Percentiles rank a stretch among this genome's conserved stretches.
These are phyloP conservation scores for Fusarium austroafricanum DNA, from an alignment of 2,329 filamentous ascomycete species.

Conservation along the genomic window DNA sequence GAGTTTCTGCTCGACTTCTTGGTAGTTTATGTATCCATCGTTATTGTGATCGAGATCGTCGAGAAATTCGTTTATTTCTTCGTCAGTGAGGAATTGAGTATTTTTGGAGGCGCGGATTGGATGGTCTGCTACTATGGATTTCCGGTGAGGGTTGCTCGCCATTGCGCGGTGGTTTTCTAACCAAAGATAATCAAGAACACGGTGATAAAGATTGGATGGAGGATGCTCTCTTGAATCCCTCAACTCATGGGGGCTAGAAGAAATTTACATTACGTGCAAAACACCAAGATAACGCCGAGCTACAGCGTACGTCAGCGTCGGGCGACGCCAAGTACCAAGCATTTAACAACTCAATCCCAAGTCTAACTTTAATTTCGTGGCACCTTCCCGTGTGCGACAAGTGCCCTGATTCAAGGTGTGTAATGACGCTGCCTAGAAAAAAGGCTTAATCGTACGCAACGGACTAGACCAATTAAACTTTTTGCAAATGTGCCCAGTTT, in stretches of 20 bases:
- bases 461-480: not conserved
- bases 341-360: slow-evolving; percentile 23
- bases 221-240: rapidly evolving
- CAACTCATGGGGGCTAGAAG: not conserved
- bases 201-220: no score
- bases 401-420: slow-evolving; percentile 11
- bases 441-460: slow-evolving; percentile 18
- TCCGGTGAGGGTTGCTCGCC: slow-evolving; percentile 10
- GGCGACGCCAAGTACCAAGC: slow-evolving; percentile 22
- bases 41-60: slow-evolving; percentile 64
- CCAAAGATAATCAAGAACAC: no score
- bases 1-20: slow-evolving; percentile 64
- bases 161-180: not conserved
- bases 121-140: slow-evolving; percentile 40
- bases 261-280: not conserved
- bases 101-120: slow-evolving; percentile 43
- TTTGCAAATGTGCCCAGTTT: not conserved
- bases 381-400: not conserved
- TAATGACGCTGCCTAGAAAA: slow-evolving; percentile 27
- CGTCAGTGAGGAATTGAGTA: slow-evolving; percentile 54
- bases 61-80: slow-evolving; percentile 64
- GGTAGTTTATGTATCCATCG: slow-evolving; percentile 64
- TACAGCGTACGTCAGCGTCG: slow-evolving; percentile 19
- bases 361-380: slow-evolving; percentile 9
- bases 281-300: not conserved